Conservation (phyloP, 2,329 filamentous ascomycete genomes). For the Alternaria hordeiaustralica region DNA sequence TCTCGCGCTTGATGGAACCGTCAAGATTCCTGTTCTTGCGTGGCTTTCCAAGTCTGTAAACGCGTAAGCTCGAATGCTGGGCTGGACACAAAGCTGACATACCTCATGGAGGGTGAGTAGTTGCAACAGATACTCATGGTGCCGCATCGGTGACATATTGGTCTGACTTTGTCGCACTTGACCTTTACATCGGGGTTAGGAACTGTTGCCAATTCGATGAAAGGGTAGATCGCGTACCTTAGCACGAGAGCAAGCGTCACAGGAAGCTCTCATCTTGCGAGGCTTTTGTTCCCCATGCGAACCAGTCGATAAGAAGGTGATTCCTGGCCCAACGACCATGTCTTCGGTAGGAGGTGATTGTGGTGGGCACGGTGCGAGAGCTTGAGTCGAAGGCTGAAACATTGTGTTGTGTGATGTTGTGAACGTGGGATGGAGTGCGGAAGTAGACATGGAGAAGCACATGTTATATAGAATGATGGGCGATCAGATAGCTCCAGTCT, state of each 20-base stretch:
- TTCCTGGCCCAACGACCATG: constrained; percentile 29
- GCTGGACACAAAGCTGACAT: constrained; percentile 8
- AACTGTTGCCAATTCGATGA: not conserved
- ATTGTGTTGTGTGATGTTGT: constrained; percentile 26
- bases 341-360: constrained; percentile 33
- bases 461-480: constrained; percentile 41
- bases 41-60: constrained; percentile 42
- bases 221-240: constrained; percentile 25
- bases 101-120: constrained; percentile 51
- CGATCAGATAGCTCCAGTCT: constrained; percentile 20
- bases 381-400: constrained; percentile 40
- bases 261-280: constrained; percentile 48
- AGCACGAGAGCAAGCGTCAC: constrained; percentile 48
- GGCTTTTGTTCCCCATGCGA: constrained; percentile 38
- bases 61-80: constrained; percentile 19
- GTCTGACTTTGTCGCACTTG: constrained; percentile 48
- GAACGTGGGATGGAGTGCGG: constrained; percentile 17
- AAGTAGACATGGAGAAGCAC: constrained; percentile 25
- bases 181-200: constrained; percentile 30
- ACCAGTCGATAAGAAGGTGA: constrained; percentile 26
- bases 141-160: constrained; percentile 45
- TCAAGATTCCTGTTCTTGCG: constrained; percentile 48
- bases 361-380: constrained; percentile 28
- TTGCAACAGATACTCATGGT: constrained; percentile 50
- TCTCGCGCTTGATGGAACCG: constrained; percentile 43